Conservation (phyloP, 129 eudicot genomes). For the Chrysanthemum lavandulifolium region DNA sequence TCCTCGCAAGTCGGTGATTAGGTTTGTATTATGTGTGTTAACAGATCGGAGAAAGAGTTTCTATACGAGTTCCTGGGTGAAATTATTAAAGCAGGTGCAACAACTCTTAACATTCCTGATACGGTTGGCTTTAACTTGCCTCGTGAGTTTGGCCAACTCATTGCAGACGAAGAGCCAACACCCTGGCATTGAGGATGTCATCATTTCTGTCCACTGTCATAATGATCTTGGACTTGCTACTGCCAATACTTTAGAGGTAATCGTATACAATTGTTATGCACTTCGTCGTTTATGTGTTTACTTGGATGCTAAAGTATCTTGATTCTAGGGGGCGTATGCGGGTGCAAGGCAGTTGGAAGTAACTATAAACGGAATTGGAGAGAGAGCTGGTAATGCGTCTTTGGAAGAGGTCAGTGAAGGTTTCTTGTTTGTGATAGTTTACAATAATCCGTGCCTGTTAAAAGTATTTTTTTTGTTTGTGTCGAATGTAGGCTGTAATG, state of each 20-base stretch:
- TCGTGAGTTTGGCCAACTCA: constrained; percentile 56
- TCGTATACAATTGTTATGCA: constrained; percentile 16
- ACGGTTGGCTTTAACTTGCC: constrained; percentile 69
- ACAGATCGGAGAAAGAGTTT: constrained; percentile 79
- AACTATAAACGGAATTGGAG: constrained; percentile 88
- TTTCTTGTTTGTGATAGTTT: not conserved
- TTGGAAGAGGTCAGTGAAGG: constrained; percentile 64
- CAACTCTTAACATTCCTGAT: constrained; percentile 83
- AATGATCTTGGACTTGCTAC: constrained; percentile 75
- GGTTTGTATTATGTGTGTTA: not conserved
- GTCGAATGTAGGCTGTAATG: constrained; percentile 67
- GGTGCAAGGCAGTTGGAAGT: constrained; percentile 92
- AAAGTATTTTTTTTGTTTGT: not conserved
- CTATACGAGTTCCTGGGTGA: constrained; percentile 69
- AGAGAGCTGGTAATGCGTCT: constrained; percentile 94
- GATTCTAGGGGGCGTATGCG: constrained; percentile 69
- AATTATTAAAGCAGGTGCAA: constrained; percentile 80
- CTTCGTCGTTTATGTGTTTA: not conserved
- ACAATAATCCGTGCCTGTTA: not conserved
- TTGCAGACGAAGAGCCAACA: constrained; percentile 60
- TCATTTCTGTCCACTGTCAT: constrained; percentile 72
- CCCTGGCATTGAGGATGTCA: constrained; percentile 51
- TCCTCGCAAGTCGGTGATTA: too few species aligned
- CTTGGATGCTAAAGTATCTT: not conserved
- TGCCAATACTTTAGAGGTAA: constrained; percentile 63